These are phyloP conservation scores for Aspergillus haitiensis DNA, from an alignment of 495 filamentous ascomycete genomes.

Conservation along the genomic window DNA sequence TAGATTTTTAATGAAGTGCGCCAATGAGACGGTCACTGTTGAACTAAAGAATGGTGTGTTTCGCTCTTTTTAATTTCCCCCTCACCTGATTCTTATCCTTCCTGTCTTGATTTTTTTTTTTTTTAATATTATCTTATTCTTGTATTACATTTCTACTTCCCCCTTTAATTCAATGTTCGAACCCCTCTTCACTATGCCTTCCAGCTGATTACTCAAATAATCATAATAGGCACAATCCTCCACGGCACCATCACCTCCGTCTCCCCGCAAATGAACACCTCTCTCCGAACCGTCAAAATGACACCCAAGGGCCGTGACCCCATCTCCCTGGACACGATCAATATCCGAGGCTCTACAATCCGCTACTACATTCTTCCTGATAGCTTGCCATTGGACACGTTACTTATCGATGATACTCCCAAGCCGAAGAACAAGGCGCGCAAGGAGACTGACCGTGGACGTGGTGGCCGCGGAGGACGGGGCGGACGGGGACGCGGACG, in stretches of 20 bases:
- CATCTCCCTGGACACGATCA: conserved; percentile 89
- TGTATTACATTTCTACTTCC: too few species aligned
- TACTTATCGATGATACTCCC: conserved; percentile 91
- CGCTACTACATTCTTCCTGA: conserved; percentile 94
- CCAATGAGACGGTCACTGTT: conserved; percentile 95
- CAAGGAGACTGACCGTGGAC: conserved; percentile 79
- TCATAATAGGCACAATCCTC: conserved; percentile 75
- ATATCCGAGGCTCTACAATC: conserved; percentile 89
- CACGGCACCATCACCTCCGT: conserved; percentile 95
- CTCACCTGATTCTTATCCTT: conserved; percentile 8
- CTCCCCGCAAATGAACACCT: conserved; percentile 95
- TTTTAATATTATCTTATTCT: background rate
- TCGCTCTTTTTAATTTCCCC: conserved; percentile 20
- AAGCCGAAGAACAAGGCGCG: conserved; percentile 99
- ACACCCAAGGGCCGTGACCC: conserved; percentile 82
- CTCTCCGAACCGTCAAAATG: conserved; percentile 92
- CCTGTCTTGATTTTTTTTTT: background rate
- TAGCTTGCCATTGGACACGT: conserved; percentile 87
- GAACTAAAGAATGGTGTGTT: conserved; percentile 90
- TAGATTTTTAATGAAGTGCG: conserved; percentile 98
- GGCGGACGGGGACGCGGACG: conserved; percentile 61
- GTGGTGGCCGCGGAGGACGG: conserved; percentile 59
- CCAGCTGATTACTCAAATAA: background rate
- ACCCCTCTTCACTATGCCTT: background rate
- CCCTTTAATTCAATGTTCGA: too few species aligned